Evolutionary conservation across 202 grass and related monocot genomes (phyloP).

Genomic region (Dendrocalamus latiflorus): DNA sequence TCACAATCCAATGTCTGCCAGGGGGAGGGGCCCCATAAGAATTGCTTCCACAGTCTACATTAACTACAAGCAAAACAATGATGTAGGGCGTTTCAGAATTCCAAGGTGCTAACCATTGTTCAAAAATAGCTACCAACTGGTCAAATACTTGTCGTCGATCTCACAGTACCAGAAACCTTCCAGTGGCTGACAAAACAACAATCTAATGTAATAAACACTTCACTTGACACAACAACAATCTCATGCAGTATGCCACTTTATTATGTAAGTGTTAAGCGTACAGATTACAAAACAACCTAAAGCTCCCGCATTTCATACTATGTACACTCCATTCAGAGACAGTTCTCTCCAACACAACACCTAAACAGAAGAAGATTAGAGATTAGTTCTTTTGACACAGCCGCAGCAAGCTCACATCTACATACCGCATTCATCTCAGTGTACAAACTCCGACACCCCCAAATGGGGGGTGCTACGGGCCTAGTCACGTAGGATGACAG

Average conservation of each 20-base stretch:
- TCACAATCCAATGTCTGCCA: background rate
- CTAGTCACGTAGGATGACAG: constrained; percentile 79
- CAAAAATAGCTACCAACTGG: background rate
- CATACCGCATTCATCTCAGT: constrained; percentile 40
- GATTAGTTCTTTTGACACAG: constrained; percentile 12
- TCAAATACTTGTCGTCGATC: background rate
- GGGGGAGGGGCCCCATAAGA: background rate
- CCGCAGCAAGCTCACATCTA: background rate
- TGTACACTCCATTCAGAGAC: constrained; percentile 47
- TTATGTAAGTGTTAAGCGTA: constrained; percentile 42
- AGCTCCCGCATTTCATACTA: constrained; percentile 32
- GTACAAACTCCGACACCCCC: constrained; percentile 12
- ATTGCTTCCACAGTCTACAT: background rate
- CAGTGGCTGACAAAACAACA: background rate
- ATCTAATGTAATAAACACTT: background rate
- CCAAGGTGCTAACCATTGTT: background rate
- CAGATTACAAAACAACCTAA: constrained; percentile 34
- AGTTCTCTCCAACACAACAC: constrained; percentile 41
- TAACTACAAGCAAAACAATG: background rate
- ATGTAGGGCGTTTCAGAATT: background rate
- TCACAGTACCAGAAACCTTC: background rate
- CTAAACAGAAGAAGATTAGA: constrained; percentile 36
- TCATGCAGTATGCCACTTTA: constrained; percentile 39
- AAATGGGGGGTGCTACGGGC: constrained; percentile 8
- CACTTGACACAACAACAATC: background rate